Conservation (phyloP, 2,329 filamentous ascomycete genomes). For the Hirsutella thompsonii region DNA sequence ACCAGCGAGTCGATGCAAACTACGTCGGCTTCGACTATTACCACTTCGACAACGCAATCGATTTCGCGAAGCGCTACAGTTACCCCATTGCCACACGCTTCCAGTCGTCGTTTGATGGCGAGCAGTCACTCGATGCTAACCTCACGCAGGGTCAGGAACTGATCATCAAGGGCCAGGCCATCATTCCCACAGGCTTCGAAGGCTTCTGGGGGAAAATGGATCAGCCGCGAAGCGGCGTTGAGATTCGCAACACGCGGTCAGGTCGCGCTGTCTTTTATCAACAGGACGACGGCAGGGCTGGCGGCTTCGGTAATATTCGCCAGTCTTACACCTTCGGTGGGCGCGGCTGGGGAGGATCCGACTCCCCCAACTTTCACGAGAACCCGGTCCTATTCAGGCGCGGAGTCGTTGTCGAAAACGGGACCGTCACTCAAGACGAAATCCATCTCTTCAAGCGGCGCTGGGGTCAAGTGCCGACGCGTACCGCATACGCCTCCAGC, state of each 20-base stretch:
- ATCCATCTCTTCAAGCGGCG: slow-evolving; percentile 12
- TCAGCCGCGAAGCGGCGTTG: slow-evolving; percentile 9
- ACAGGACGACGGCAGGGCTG: slow-evolving; percentile 29
- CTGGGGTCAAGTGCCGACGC: neutral
- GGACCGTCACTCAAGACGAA: slow-evolving; percentile 34
- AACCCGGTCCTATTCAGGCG: slow-evolving; percentile 40
- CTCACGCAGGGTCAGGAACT: slow-evolving; percentile 26
- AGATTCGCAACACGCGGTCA: slow-evolving; percentile 38
- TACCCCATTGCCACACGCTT: neutral
- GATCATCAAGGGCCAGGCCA: slow-evolving; percentile 22
- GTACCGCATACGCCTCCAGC: neutral
- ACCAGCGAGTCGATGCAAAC: slow-evolving; percentile 21
- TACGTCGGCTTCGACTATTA: slow-evolving; percentile 6
- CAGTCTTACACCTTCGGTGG: slow-evolving; percentile 45
- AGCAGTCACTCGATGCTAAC: slow-evolving; percentile 16
- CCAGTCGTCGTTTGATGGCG: neutral
- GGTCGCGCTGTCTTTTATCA: slow-evolving; percentile 44
- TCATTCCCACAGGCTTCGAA: slow-evolving; percentile 48
- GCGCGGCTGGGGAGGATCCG: slow-evolving; percentile 3
- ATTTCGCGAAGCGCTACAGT: neutral
- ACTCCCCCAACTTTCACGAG: slow-evolving; percentile 7
- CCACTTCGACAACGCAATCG: slow-evolving; percentile 8
- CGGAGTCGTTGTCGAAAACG: slow-evolving; percentile 41
- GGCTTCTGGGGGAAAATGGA: slow-evolving; percentile 29
- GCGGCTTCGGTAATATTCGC: slow-evolving; percentile 39